Evolutionary conservation across 768 basidiomycete species (phyloP).

Genomic region (Psilocybe cyanescens): DNA sequence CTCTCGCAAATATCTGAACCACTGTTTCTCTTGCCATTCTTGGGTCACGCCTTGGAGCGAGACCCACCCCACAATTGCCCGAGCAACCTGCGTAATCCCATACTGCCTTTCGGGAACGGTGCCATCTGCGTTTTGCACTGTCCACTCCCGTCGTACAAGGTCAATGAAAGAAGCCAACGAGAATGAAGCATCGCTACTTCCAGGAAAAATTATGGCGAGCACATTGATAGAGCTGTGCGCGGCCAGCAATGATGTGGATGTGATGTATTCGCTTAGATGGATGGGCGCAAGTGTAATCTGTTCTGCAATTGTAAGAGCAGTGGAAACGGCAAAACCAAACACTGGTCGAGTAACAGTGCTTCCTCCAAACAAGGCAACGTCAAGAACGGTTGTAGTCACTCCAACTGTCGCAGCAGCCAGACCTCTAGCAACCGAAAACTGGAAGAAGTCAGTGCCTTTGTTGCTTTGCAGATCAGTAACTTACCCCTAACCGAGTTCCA

Average conservation of each 20-base stretch:
- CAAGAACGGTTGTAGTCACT: conserved; percentile 60
- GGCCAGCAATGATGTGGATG: conserved; percentile 73
- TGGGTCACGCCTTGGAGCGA: conserved; percentile 82
- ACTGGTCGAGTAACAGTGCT: conserved; percentile 58
- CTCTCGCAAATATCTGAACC: conserved; percentile 70
- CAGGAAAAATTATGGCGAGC: conserved; percentile 72
- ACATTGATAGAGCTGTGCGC: conserved; percentile 79
- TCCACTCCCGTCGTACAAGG: conserved; percentile 82
- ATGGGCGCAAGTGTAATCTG: conserved; percentile 76
- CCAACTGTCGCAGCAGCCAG: conserved; percentile 63
- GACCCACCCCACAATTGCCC: conserved; percentile 80
- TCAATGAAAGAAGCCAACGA: conserved; percentile 80
- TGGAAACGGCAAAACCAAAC: conserved; percentile 60
- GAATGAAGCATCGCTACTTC: conserved; percentile 79
- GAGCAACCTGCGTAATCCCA: conserved; percentile 65
- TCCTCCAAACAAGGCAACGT: conserved; percentile 71
- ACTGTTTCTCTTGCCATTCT: conserved; percentile 75
- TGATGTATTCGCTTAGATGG: conserved; percentile 74
- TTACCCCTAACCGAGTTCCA: conserved; percentile 71
- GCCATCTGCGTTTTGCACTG: conserved; percentile 44
- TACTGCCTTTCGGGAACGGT: conserved; percentile 62
- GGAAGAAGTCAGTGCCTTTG: background rate
- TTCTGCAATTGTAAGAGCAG: conserved; percentile 68
- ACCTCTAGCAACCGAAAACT: conserved; percentile 74
- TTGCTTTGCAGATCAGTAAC: conserved; percentile 27